Evolutionary conservation across 140 eudicot species (phyloP), one percentile per base, ranked within the genome.

Genomic region (Stevia rebaudiana): DNA sequence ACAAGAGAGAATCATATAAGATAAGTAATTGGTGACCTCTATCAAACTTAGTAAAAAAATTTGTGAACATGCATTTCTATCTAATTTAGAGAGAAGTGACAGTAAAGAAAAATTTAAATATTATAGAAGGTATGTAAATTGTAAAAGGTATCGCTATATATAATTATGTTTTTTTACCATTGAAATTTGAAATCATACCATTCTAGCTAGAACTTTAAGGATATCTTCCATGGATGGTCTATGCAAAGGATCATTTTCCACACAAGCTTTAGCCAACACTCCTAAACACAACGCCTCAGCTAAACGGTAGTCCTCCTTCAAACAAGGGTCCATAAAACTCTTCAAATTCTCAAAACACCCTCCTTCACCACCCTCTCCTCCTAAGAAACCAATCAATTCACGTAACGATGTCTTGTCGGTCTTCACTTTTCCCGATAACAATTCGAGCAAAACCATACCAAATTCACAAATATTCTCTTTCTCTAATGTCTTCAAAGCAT

Each of bases 271-370:
- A 46, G 94, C 95, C 75, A 88, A 78, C 40, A 88, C 95, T 19
- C 87, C 94, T 37, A 88, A 70, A 70, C 95, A 84, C 68, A 88
- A 74, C n/a, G 95, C 95, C 82, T 88, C 95, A 8, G 95, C 94
- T 44, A 88, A 60, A 48, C 92, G 89, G 63, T 87, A 87, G 53
- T 84, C 92, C 16, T 79, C 92, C 42, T 68, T 87, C 70, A 87
- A 63, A 65, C 75, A 36, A 24, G 89, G 89, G 72, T 87, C 95
- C 72, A 88, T 75, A 37, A 84, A 84, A 51, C 57, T 70, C 75
- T 71, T 78, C 72, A 88, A 33, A 43, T 80, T 85, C 60, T 80
- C 89, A 69, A 82, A 88, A 71, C 87, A 84, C 12, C 94, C 95
- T 33, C 89, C 82, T 63, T 78, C 84, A 44, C 73, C 50, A 16